These are phyloP conservation scores for Prinsepia uniflora DNA, from an alignment of 306 rosid genomes.

Conservation along the genomic window DNA sequence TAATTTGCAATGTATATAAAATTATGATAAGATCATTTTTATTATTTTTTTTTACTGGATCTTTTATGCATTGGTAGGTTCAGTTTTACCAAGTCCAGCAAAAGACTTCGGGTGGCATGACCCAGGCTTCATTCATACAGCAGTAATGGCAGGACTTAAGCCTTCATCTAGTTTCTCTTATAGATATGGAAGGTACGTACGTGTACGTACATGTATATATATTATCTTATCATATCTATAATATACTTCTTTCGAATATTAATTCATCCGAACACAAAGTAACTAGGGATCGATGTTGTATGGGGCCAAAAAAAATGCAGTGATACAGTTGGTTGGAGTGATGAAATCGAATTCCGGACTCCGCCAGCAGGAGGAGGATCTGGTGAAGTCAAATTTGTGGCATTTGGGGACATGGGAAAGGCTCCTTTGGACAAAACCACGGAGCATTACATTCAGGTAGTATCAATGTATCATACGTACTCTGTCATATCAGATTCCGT, in stretches of 20 bases:
- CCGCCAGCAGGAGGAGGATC: constrained; percentile 89
- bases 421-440: constrained; percentile 70
- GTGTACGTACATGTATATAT: too few relatives aligned
- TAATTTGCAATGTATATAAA: too few relatives aligned
- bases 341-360: constrained; percentile 46
- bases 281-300: too few relatives aligned
- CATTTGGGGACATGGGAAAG: constrained; percentile 92
- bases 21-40: too few relatives aligned
- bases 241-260: neutral
- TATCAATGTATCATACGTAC: constrained; percentile 16
- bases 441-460: constrained; percentile 96
- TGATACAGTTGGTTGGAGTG: constrained; percentile 69
- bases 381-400: constrained; percentile 54
- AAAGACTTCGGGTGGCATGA: constrained; percentile 97
- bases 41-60: too few relatives aligned
- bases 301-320: constrained; percentile 27
- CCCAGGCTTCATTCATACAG: constrained; percentile 88
- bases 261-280: neutral
- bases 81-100: constrained; percentile 62
- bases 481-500: too few relatives aligned
- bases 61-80: constrained; percentile 33
- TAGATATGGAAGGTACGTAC: constrained; percentile 71
- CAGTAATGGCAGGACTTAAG: constrained; percentile 64
- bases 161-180: constrained; percentile 65
- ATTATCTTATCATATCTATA: too few relatives aligned